A percentile compares a stretch with the other conserved stretches of the same genome.
Conservation (phyloP, 306 rosid genomes). For the Clitoria ternatea region DNA sequence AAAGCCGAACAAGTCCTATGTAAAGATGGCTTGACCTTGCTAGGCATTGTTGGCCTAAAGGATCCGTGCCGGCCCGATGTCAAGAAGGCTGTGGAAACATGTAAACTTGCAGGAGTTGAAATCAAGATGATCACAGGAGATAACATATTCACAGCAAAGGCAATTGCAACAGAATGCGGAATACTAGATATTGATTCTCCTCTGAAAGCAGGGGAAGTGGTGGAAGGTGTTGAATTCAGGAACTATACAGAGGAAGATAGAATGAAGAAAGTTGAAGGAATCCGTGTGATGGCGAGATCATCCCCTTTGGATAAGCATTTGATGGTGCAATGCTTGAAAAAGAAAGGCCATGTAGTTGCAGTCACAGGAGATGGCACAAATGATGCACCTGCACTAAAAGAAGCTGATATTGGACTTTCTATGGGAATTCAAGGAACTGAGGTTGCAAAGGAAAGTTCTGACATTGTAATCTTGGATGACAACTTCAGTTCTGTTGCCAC, state of each 20-base stretch:
- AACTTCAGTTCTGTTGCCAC: constrained; percentile 78
- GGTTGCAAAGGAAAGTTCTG: constrained; percentile 91
- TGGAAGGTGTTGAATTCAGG: constrained; percentile 75
- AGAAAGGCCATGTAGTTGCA: constrained; percentile 77
- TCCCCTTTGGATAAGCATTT: constrained; percentile 80
- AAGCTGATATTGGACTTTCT: constrained; percentile 88
- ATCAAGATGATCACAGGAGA: constrained; percentile 91
- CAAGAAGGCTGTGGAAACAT: constrained; percentile 50
- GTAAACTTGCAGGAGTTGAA: constrained; percentile 68
- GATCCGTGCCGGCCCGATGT: constrained; percentile 78
- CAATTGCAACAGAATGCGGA: constrained; percentile 88
- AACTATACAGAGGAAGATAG: constrained; percentile 64
- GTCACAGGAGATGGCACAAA: constrained; percentile 94
- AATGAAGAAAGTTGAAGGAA: constrained; percentile 56
- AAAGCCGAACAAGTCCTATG: constrained; percentile 24
- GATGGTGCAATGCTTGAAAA: constrained; percentile 76
- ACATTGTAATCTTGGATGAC: constrained; percentile 80
- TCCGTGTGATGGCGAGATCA: constrained; percentile 83
- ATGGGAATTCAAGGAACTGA: constrained; percentile 96
- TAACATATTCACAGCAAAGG: constrained; percentile 85
- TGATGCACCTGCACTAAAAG: constrained; percentile 84
- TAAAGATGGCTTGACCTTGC: constrained; percentile 57
- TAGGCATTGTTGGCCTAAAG: constrained; percentile 79
- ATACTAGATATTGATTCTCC: constrained; percentile 37
- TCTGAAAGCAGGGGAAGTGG: constrained; percentile 38